Percentiles rank a stretch among this genome's conserved stretches.
These are phyloP conservation scores for Calocera cornea DNA, from an alignment of 768 basidiomycete genomes.

Conservation along the genomic window DNA sequence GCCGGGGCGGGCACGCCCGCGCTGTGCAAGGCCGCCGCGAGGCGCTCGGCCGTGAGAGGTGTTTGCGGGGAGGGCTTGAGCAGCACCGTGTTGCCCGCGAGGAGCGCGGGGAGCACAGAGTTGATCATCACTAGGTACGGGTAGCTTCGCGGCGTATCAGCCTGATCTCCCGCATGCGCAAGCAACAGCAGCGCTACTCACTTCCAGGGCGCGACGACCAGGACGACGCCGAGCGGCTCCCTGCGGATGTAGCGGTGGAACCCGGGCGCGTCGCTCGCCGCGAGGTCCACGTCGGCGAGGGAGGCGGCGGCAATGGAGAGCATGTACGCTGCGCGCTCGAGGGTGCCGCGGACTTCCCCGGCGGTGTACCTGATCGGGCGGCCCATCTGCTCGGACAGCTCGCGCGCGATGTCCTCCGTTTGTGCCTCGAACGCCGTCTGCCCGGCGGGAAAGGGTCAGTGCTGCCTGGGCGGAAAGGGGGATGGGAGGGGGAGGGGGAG, in stretches of 20 bases:
- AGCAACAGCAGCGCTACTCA: slow-evolving; percentile 28
- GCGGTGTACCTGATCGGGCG: slow-evolving; percentile 64
- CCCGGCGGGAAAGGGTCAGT: not conserved
- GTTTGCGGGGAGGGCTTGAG: slow-evolving; percentile 97
- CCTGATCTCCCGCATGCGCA: not conserved
- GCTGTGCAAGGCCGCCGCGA: slow-evolving; percentile 48
- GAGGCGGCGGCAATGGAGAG: slow-evolving; percentile 63
- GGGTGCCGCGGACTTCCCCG: slow-evolving; percentile 67
- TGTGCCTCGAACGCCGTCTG: slow-evolving; percentile 40
- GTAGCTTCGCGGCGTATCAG: slow-evolving; percentile 36
- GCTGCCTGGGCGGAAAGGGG: not conserved
- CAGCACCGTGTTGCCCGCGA: slow-evolving; percentile 81
- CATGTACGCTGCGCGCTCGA: slow-evolving; percentile 75
- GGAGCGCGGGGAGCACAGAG: slow-evolving; percentile 77
- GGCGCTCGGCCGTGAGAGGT: slow-evolving; percentile 72
- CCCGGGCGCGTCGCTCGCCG: slow-evolving; percentile 67
- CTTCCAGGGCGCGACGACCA: slow-evolving; percentile 91
- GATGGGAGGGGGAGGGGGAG: slow-evolving; percentile 12
- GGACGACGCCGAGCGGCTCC: slow-evolving; percentile 71
- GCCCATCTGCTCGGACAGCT: slow-evolving; percentile 85
- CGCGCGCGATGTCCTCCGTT: slow-evolving; percentile 50
- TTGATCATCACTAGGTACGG: slow-evolving; percentile 87
- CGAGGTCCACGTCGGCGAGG: slow-evolving; percentile 60
- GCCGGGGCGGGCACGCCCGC: slow-evolving; percentile 70
- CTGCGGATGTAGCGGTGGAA: slow-evolving; percentile 75